phyloP scores from a whole-genome alignment of 768 basidiomycete species.

The Glaciozyma martinii region DNA sequence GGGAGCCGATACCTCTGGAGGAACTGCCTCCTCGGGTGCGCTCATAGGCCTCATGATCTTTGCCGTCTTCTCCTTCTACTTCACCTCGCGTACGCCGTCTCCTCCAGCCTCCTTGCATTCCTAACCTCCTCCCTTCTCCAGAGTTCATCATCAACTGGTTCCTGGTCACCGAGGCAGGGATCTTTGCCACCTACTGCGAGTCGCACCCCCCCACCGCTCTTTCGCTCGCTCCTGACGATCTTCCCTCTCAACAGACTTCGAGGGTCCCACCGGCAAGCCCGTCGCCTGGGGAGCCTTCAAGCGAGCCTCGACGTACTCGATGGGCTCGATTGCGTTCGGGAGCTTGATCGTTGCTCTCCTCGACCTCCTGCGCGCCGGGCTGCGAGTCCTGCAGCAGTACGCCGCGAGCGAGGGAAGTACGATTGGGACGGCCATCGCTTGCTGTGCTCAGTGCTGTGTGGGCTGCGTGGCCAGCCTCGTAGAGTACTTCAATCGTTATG shows the following conservation, averaged over 20 bases:
- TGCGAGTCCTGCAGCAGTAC: slow-evolving; percentile 31
- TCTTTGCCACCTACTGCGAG: slow-evolving; percentile 21
- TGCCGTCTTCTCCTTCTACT: slow-evolving; percentile 25
- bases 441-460: slow-evolving; percentile 33
- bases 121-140: background rate
- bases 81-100: background rate
- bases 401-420: slow-evolving; percentile 24
- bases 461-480: slow-evolving; percentile 27
- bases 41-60: slow-evolving; percentile 33
- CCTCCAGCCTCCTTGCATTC: slow-evolving; percentile 6
- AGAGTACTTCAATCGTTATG: slow-evolving; percentile 35
- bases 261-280: slow-evolving; percentile 2
- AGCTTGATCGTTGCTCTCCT: slow-evolving; percentile 35
- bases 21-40: slow-evolving; percentile 10
- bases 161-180: slow-evolving; percentile 32
- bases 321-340: slow-evolving; percentile 34
- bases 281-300: slow-evolving; percentile 29
- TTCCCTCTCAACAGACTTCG: slow-evolving; percentile 15
- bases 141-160: slow-evolving; percentile 30
- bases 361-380: slow-evolving; percentile 31
- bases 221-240: background rate
- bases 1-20: slow-evolving; percentile 23
- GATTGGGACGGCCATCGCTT: slow-evolving; percentile 30
- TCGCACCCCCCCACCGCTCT: background rate
- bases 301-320: slow-evolving; percentile 35